Conservation (phyloP, 805 yeast genomes). For the Candida qinlingensis region DNA sequence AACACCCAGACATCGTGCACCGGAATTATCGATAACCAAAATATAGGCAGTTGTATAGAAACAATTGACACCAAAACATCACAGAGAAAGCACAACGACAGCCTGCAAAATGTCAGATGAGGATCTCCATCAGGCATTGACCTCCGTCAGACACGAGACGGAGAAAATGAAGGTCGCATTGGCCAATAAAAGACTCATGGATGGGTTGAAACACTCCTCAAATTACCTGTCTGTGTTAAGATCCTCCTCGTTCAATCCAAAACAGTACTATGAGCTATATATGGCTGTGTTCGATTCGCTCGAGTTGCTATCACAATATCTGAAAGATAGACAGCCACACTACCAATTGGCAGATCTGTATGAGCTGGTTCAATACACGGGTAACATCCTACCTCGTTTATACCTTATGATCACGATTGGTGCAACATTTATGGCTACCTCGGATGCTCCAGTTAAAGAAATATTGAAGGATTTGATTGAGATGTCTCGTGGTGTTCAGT, state of each 20-base stretch:
- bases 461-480: slow-evolving; percentile 95
- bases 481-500: slow-evolving; percentile 96
- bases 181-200: slow-evolving; percentile 56
- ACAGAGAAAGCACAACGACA: background rate
- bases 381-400: slow-evolving; percentile 86
- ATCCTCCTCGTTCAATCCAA: slow-evolving; percentile 71
- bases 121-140: slow-evolving; percentile 6
- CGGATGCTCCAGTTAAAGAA: slow-evolving; percentile 76
- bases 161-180: slow-evolving; percentile 7
- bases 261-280: slow-evolving; percentile 90
- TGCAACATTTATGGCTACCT: slow-evolving; percentile 72
- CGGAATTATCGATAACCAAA: background rate
- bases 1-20: background rate
- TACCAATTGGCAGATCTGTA: slow-evolving; percentile 83
- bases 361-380: slow-evolving; percentile 92
- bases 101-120: slow-evolving; percentile 1
- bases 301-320: slow-evolving; percentile 56
- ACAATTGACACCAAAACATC: no score
- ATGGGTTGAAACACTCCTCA: slow-evolving; percentile 83
- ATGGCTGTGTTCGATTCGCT: slow-evolving; percentile 79
- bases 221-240: slow-evolving; percentile 77
- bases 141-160: slow-evolving; percentile 4
- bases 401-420: slow-evolving; percentile 96
- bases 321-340: slow-evolving; percentile 61
- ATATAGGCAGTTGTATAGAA: no score